A percentile compares a stretch with the other conserved stretches of the same genome.
phyloP scores from a whole-genome alignment of 2,329 filamentous ascomycete species.

The Botryotinia globosa region DNA sequence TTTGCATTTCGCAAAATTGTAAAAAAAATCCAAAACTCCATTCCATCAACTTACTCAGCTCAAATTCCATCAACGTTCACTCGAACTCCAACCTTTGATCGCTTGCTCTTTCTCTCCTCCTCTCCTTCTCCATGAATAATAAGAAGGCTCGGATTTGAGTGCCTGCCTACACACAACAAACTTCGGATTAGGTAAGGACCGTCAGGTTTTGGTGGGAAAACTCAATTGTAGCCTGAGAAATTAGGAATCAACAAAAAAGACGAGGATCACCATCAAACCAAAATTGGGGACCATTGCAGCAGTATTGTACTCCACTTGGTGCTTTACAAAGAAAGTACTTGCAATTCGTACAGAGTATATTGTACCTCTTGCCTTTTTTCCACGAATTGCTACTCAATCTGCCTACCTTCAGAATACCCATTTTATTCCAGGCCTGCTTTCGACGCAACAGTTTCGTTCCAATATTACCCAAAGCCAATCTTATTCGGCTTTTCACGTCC shows the following conservation, averaged over 20 bases:
- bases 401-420: not conserved
- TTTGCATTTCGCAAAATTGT: not conserved
- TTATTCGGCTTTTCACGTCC: not conserved
- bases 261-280: slow-evolving; percentile 4
- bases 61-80: not conserved
- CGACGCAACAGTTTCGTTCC: not conserved
- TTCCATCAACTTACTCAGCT: not conserved
- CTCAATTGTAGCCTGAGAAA: slow-evolving; percentile 6
- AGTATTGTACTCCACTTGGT: slow-evolving; percentile 9
- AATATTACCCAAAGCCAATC: slow-evolving; percentile 6
- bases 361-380: not conserved
- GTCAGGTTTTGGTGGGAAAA: not conserved
- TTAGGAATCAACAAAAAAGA: not conserved
- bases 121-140: not conserved
- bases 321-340: slow-evolving; percentile 14
- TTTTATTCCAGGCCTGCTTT: not conserved
- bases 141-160: not conserved
- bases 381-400: not conserved
- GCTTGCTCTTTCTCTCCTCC: not conserved
- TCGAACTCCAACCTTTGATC: not conserved
- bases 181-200: not conserved
- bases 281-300: not conserved
- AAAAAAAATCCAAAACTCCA: not conserved
- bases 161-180: not conserved
- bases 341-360: not conserved